Conservation (phyloP, 225 moss, liverwort and hornwort species). For the Anthoceros angustus region DNA sequence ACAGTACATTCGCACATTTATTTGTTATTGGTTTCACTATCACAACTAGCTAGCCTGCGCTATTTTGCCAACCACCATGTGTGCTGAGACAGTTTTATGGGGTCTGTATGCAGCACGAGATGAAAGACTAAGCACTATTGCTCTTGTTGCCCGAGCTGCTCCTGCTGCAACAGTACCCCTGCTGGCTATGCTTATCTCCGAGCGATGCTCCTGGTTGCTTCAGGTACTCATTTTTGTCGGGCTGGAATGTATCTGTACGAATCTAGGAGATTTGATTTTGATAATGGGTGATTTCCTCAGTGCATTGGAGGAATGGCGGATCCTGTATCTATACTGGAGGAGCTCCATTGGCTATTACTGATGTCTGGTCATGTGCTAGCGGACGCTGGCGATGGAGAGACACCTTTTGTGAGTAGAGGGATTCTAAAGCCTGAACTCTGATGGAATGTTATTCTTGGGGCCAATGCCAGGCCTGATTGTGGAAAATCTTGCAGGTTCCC, state of each 20-base stretch:
- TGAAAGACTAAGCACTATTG: slow-evolving; percentile 85
- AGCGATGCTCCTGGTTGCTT: slow-evolving; percentile 87
- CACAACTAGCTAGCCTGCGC: neutral
- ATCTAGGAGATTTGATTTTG: neutral
- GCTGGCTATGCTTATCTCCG: slow-evolving; percentile 69
- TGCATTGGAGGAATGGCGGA: slow-evolving; percentile 70
- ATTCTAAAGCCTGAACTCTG: slow-evolving; percentile 2
- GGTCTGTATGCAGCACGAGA: slow-evolving; percentile 59
- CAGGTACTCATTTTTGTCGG: slow-evolving; percentile 39
- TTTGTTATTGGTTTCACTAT: neutral
- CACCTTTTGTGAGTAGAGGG: slow-evolving; percentile 53
- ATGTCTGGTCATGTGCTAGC: slow-evolving; percentile 99
- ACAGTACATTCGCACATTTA: neutral
- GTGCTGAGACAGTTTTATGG: neutral
- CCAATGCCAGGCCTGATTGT: too few species aligned
- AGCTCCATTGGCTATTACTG: slow-evolving; percentile 92
- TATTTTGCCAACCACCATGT: neutral
- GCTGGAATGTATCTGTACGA: neutral
- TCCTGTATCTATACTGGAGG: slow-evolving; percentile 74
- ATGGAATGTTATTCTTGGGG: neutral
- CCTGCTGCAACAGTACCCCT: slow-evolving; percentile 71
- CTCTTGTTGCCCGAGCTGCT: slow-evolving; percentile 89
- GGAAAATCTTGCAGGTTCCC: slow-evolving; percentile 44
- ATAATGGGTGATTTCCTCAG: slow-evolving; percentile 11
- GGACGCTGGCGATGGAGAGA: slow-evolving; percentile 98